These are phyloP conservation scores for Citrus australasica DNA, from an alignment of 345 rosid species.

Conservation along the genomic window DNA sequence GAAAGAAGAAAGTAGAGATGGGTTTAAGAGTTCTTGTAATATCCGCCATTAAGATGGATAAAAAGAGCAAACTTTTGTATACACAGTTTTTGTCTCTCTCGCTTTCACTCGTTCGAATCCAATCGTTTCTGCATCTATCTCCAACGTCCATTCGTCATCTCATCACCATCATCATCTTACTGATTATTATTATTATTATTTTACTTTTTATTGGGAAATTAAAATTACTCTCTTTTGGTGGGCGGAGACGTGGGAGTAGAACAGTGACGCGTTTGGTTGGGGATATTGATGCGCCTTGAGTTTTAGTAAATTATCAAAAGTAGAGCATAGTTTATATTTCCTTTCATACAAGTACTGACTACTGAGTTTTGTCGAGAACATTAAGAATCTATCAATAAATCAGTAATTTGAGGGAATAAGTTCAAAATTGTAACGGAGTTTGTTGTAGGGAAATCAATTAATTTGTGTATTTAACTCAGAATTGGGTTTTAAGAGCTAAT, in stretches of 20 bases:
- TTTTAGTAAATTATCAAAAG: too few species aligned
- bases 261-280: not conserved
- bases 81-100: not conserved
- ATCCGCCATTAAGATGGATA: constrained; percentile 25
- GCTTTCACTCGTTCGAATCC: not conserved
- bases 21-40: constrained; percentile 8
- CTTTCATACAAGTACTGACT: too few species aligned
- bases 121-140: constrained; percentile 7
- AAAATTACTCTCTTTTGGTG: not conserved
- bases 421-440: too few species aligned
- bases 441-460: too few species aligned
- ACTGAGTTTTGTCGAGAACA: too few species aligned
- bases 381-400: too few species aligned
- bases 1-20: not conserved
- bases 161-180: not conserved
- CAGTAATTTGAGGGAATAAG: too few species aligned
- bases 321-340: too few species aligned
- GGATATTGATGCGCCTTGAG: not conserved
- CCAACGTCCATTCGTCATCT: constrained; percentile 29
- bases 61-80: not conserved
- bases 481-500: rapidly evolving
- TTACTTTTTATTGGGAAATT: not conserved
- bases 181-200: not conserved
- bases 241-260: not conserved
- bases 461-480: too few species aligned